phyloP scores from a whole-genome alignment of 805 yeast species.

The Ogataea methanolica region DNA sequence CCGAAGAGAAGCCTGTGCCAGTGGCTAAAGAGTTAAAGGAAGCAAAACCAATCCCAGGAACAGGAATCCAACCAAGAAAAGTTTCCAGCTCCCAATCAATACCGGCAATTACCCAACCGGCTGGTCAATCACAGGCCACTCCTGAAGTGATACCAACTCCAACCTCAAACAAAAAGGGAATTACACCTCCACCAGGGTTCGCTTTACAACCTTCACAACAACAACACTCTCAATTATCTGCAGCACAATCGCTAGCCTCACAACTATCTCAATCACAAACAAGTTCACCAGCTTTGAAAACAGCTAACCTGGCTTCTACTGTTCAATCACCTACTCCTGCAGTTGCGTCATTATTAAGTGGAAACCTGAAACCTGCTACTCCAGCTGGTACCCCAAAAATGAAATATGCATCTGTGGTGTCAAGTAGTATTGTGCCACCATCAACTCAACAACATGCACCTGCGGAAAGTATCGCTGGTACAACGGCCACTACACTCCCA shows the following conservation, averaged over 20 bases:
- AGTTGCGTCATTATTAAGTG: slow-evolving; percentile 7
- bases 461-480: neutral
- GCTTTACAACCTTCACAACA: neutral
- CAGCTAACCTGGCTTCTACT: slow-evolving; percentile 7
- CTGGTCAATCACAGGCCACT: slow-evolving; percentile 1
- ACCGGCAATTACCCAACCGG: slow-evolving; percentile 6
- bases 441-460: slow-evolving; percentile 1
- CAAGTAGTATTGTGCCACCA: slow-evolving; percentile 1
- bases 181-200: neutral
- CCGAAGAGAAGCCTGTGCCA: neutral
- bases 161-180: neutral
- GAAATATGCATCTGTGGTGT: slow-evolving; percentile 29
- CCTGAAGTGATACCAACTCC: neutral
- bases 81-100: slow-evolving; percentile 10
- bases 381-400: slow-evolving; percentile 37
- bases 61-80: slow-evolving; percentile 13
- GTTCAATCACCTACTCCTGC: slow-evolving; percentile 8
- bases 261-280: slow-evolving; percentile 13
- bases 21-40: neutral
- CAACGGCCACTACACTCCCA: neutral
- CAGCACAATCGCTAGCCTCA: slow-evolving; percentile 7
- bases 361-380: slow-evolving; percentile 23
- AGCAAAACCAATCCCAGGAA: slow-evolving; percentile 8
- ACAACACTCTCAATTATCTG: neutral
- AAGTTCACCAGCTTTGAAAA: slow-evolving; percentile 14